A percentile compares a stretch with the other conserved stretches of the same genome.
Evolutionary conservation across 345 rosid species (phyloP).

Genomic region (Laguncularia racemosa): DNA sequence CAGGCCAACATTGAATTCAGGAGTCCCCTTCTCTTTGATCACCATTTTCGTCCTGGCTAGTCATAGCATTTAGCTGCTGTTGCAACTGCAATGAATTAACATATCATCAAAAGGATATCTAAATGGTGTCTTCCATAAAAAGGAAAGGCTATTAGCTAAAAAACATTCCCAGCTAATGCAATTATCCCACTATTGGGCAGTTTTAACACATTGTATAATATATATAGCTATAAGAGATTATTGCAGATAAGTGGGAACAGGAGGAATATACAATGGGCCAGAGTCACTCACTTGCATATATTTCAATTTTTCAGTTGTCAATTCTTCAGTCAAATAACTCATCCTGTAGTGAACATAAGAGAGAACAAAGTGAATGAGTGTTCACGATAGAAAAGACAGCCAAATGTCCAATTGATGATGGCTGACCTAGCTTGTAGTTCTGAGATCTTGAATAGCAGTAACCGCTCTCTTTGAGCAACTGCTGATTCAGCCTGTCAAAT

Average conservation of each 20-base stretch:
- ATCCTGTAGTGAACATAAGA: conserved; percentile 39
- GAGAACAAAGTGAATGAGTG: conserved; percentile 4
- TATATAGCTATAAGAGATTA: not conserved
- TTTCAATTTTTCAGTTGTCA: conserved; percentile 63
- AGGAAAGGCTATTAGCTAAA: too few species aligned
- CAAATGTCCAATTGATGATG: conserved; percentile 3
- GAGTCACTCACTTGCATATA: conserved; percentile 52
- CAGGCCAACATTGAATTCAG: conserved; percentile 2
- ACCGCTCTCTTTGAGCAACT: conserved; percentile 66
- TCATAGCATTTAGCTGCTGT: conserved; percentile 12
- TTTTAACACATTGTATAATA: not conserved
- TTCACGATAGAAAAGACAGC: not conserved
- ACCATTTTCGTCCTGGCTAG: conserved; percentile 24
- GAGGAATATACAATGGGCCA: not conserved
- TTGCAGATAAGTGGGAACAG: not conserved
- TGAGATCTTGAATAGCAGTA: conserved; percentile 48
- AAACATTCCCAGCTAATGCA: too few species aligned
- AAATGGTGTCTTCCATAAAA: too few species aligned
- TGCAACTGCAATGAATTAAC: conserved; percentile 12
- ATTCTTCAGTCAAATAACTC: conserved; percentile 61
- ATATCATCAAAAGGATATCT: not conserved
- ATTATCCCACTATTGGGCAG: too few species aligned
- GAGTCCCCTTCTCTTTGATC: conserved; percentile 30
- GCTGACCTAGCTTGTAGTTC: conserved; percentile 77
- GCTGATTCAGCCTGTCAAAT: conserved; percentile 48